Base-by-base conservation (phyloP, 2,329 filamentous ascomycete species). In the Aureobasidium sp. region DNA sequence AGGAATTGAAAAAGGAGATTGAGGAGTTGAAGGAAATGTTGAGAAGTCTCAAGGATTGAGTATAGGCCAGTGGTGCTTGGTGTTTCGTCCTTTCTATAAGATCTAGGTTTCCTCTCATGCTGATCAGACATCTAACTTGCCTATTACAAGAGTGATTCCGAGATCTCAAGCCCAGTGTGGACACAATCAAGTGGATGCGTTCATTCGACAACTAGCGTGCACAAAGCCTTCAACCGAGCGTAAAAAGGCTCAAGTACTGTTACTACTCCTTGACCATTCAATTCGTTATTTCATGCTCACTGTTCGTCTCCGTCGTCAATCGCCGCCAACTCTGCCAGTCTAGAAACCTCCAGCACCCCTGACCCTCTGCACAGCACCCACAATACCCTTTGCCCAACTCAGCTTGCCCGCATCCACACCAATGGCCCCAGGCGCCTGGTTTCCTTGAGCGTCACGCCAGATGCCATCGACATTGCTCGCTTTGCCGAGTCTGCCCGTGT, bases 401-500 rank as follows among this genome's bases (percentile, higher is more conserved):
- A 87, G 83, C 36, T 72, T 74, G 0, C 83, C 83, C 0, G 81
- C 79, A 68, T 85, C 70, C 53, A 74, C 75, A 1, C 72, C 73
- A 63, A 77, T 75, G 22, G 73, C 74, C 8, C 75, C 76, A 14
- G 72, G 69, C 0, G 74, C 75, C 59, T 76, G 68, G n/a, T 75
- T 73, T 0, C 74, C 73, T 2, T 73, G 63, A 5, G 71, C 68
- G 68, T 87, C 82, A 64, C 82, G 80, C 86, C 85, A 88, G 58
- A 85, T 79, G 0, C 85, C 86, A 70, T 88, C 85, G 22, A 79
- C 73, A 42, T 67, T 74, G 25, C 69, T 77, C 0, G 83, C 81
- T 17, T 74, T 73, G 0, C 87, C 86, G 69, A 83, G 88, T 2
- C 72, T 66, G 29, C 77, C 77, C 0, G 87, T 89, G 66, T 89